phyloP scores from a whole-genome alignment of 176 grass and related monocot genomes.

The Bothriochloa decipiens region DNA sequence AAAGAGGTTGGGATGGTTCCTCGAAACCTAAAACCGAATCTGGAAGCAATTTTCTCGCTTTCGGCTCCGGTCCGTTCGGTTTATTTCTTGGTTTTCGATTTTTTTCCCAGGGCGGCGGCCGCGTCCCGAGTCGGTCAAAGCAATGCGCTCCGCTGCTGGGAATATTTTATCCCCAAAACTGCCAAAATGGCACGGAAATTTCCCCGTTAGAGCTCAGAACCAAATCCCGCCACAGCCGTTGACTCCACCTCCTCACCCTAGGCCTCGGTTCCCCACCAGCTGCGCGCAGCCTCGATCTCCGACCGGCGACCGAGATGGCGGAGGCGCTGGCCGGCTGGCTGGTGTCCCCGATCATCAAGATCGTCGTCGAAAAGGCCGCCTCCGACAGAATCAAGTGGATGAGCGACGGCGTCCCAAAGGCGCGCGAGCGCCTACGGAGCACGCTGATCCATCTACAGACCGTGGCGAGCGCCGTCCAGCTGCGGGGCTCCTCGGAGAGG shows the following conservation, averaged over 20 bases:
- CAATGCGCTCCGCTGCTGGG: too few relatives aligned
- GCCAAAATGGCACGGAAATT: background rate
- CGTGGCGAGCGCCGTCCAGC: too few relatives aligned
- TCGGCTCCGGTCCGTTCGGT: too few relatives aligned
- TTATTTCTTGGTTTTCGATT: too few relatives aligned
- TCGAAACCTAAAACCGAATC: too few relatives aligned
- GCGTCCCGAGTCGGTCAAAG: too few relatives aligned
- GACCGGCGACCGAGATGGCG: constrained; percentile 42
- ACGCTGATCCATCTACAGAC: too few relatives aligned
- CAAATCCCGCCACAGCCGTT: background rate
- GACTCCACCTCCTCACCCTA: background rate
- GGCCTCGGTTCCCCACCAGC: background rate
- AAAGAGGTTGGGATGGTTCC: too few relatives aligned
- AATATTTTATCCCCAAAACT: constrained; percentile 11
- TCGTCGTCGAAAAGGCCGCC: constrained; percentile 45
- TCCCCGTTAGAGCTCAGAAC: background rate
- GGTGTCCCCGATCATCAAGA: constrained; percentile 47
- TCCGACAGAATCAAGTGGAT: constrained; percentile 27
- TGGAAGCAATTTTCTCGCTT: too few relatives aligned
- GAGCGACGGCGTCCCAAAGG: constrained; percentile 22
- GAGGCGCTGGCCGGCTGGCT: constrained; percentile 43
- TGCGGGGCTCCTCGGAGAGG: too few relatives aligned
- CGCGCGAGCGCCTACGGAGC: background rate
- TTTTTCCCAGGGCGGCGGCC: too few relatives aligned
- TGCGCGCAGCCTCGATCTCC: background rate